Percentiles rank a stretch among this genome's conserved stretches.
Evolutionary conservation across 768 basidiomycete species (phyloP).

Genomic region (Xerocomus spinulosus): DNA sequence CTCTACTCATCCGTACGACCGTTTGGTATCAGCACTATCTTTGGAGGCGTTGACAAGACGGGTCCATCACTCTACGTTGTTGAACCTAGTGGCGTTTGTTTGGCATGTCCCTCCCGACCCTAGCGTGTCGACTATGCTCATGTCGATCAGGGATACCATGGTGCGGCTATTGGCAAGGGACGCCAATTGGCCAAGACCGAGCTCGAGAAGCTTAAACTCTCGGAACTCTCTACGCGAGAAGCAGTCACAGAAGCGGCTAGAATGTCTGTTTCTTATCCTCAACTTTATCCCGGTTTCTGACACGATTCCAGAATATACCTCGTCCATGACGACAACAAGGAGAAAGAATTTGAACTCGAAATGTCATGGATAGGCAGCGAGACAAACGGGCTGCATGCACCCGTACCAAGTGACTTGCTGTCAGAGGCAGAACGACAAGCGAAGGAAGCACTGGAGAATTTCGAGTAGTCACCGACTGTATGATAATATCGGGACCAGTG

Average conservation of each 20-base stretch:
- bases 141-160: constrained; percentile 76
- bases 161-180: constrained; percentile 98
- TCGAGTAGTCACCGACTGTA: constrained; percentile 36
- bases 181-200: constrained; percentile 97
- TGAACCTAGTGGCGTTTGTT: constrained; percentile 92
- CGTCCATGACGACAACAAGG: constrained; percentile 96
- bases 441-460: constrained; percentile 75
- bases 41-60: constrained; percentile 83
- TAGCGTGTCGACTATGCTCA: background rate
- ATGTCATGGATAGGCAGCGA: constrained; percentile 94
- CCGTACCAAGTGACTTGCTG: constrained; percentile 80
- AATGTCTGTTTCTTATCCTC: constrained; percentile 58
- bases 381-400: constrained; percentile 71
- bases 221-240: constrained; percentile 74
- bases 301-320: constrained; percentile 73
- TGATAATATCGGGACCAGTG: constrained; percentile 17
- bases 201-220: constrained; percentile 89
- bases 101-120: constrained; percentile 45
- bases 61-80: constrained; percentile 86
- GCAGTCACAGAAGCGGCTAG: constrained; percentile 91
- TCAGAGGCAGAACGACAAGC: constrained; percentile 85
- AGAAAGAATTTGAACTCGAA: constrained; percentile 97
- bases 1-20: constrained; percentile 97
- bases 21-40: constrained; percentile 90
- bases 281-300: constrained; percentile 4